Evolutionary conservation across 441 rosid genomes (phyloP).

Genomic region (Populus trichocarpa): DNA sequence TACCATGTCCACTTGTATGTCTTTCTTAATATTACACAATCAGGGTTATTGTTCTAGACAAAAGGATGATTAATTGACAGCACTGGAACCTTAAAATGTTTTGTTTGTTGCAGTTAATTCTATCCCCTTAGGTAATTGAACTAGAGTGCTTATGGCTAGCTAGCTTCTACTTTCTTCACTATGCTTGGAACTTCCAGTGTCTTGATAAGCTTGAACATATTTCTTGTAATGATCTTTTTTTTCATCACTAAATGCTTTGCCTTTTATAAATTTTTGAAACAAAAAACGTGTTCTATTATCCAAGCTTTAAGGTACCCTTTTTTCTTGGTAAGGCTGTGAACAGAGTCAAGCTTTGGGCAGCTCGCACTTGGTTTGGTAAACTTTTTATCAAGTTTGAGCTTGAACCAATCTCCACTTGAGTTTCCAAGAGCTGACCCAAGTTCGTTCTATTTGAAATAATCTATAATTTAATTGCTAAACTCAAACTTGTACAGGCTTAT

Average conservation of each 20-base stretch:
- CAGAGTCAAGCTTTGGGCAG: background rate
- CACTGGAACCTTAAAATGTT: background rate
- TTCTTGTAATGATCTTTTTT: background rate
- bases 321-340: background rate
- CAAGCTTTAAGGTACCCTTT: background rate
- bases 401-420: background rate
- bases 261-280: background rate
- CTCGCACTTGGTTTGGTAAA: background rate
- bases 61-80: background rate
- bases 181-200: background rate
- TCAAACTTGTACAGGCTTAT: background rate
- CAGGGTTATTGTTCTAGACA: background rate
- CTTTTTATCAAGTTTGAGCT: background rate
- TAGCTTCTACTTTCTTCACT: background rate
- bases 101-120: background rate
- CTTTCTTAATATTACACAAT: background rate
- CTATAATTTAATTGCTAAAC: background rate
- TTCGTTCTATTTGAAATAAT: background rate
- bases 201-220: background rate
- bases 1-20: background rate
- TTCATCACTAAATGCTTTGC: background rate
- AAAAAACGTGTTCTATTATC: background rate
- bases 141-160: background rate
- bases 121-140: background rate
- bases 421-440: background rate